Percentiles rank a stretch among this genome's conserved stretches.
Conservation (phyloP, 2,329 filamentous ascomycete species). For the Clonostachys sp. region DNA sequence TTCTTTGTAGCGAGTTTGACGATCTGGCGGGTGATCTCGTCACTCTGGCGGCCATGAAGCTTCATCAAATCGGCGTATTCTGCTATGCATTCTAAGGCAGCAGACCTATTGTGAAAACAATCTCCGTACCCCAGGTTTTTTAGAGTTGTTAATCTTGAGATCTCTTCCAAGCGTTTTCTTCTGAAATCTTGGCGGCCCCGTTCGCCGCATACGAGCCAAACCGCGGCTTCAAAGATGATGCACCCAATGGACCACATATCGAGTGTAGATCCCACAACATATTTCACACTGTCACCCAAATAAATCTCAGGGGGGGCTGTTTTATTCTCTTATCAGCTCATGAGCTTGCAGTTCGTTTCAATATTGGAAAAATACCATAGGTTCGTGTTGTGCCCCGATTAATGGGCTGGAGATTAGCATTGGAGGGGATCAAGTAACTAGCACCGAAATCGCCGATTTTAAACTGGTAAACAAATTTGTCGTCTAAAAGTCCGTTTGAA, state of each 20-base stretch:
- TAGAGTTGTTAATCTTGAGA: accelerated
- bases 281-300: neutral
- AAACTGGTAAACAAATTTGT: neutral
- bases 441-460: neutral
- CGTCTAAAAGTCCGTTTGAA: neutral
- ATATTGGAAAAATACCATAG: neutral
- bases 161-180: neutral
- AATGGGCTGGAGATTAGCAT: neutral
- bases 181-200: neutral
- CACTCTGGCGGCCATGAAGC: neutral
- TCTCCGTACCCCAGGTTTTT: neutral
- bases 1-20: neutral
- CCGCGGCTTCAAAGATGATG: neutral
- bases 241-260: neutral
- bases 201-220: neutral
- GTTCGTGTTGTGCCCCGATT: neutral
- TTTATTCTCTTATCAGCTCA: too few relatives aligned
- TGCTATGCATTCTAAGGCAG: neutral
- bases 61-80: neutral
- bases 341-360: too few relatives aligned
- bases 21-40: neutral
- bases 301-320: neutral
- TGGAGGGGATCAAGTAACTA: too few relatives aligned
- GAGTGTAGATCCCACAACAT: neutral
- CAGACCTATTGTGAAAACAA: neutral